A percentile compares a stretch with the other conserved stretches of the same genome.
Conservation (phyloP, 495 filamentous ascomycete genomes). For the Cudoniella acicularis region DNA sequence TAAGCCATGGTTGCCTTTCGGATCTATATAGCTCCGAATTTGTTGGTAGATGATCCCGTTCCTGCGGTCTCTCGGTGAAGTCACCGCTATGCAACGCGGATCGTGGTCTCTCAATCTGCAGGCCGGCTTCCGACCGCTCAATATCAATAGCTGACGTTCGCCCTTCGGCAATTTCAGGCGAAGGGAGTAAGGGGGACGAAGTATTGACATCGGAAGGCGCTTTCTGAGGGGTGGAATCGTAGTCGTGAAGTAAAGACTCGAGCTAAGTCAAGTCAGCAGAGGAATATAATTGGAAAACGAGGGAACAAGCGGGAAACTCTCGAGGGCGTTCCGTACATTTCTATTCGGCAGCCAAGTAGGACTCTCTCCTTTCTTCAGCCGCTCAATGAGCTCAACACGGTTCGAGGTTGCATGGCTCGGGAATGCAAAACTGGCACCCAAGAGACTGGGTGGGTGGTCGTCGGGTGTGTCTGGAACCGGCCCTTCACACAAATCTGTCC, state of each 20-base stretch:
- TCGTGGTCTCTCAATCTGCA: slow-evolving; percentile 74
- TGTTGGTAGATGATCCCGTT: slow-evolving; percentile 13
- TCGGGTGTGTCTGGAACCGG: slow-evolving; percentile 38
- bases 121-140: slow-evolving; percentile 29
- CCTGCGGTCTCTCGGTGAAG: slow-evolving; percentile 57
- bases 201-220: slow-evolving; percentile 2
- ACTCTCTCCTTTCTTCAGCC: slow-evolving; percentile 75
- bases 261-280: slow-evolving; percentile 8
- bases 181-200: slow-evolving; percentile 17
- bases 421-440: slow-evolving; percentile 10
- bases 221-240: slow-evolving; percentile 18
- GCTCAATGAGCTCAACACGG: slow-evolving; percentile 76
- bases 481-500: slow-evolving; percentile 55
- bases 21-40: slow-evolving; percentile 23
- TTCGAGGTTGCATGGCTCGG: slow-evolving; percentile 33
- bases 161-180: slow-evolving; percentile 19
- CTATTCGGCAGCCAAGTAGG: slow-evolving; percentile 68
- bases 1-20: slow-evolving; percentile 23
- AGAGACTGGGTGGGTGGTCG: slow-evolving; percentile 12
- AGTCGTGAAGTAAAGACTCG: slow-evolving; percentile 16
- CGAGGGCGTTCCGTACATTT: no score
- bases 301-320: no score
- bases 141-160: slow-evolving; percentile 1
- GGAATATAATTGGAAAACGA: background rate
- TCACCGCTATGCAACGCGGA: slow-evolving; percentile 89